phyloP scores from a whole-genome alignment of 2,329 filamentous ascomycete species.

The Diaporthe aspalathi region DNA sequence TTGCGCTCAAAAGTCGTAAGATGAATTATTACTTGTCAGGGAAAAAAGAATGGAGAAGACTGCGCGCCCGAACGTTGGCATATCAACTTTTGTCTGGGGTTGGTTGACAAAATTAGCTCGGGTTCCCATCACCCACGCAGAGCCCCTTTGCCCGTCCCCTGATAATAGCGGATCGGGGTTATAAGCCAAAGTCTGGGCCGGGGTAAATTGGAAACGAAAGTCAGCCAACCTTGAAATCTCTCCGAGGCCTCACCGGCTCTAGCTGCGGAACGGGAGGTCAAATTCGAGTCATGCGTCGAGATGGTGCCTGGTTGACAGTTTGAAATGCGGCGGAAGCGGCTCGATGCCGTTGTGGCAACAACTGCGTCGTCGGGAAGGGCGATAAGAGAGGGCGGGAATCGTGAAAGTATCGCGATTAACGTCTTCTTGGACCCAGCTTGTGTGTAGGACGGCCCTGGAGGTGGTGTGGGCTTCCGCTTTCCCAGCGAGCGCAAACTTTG shows the following conservation, averaged over 20 bases:
- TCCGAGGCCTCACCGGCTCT: constrained; percentile 9
- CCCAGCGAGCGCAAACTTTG: neutral
- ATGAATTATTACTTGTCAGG: neutral
- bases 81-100: constrained; percentile 15
- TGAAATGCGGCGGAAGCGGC: neutral
- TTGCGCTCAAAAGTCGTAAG: constrained; percentile 10
- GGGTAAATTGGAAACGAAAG: constrained; percentile 15
- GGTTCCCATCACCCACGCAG: constrained; percentile 17
- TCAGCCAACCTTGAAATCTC: constrained; percentile 25
- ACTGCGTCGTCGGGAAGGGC: neutral
- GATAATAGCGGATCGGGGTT: constrained; percentile 23
- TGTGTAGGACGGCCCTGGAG: too few species aligned
- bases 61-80: constrained; percentile 14
- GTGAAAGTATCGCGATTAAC: neutral
- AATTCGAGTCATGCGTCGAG: constrained; percentile 28
- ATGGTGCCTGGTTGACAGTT: neutral
- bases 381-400: neutral
- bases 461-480: neutral
- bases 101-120: constrained; percentile 25
- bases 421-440: neutral
- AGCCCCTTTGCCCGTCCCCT: constrained; percentile 33
- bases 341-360: neutral
- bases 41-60: constrained; percentile 1
- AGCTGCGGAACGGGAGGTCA: constrained; percentile 14
- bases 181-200: constrained; percentile 21